Evolutionary conservation across 768 basidiomycete species (phyloP), one percentile per base, ranked within the genome.

Genomic region (Termitomyces sp.): DNA sequence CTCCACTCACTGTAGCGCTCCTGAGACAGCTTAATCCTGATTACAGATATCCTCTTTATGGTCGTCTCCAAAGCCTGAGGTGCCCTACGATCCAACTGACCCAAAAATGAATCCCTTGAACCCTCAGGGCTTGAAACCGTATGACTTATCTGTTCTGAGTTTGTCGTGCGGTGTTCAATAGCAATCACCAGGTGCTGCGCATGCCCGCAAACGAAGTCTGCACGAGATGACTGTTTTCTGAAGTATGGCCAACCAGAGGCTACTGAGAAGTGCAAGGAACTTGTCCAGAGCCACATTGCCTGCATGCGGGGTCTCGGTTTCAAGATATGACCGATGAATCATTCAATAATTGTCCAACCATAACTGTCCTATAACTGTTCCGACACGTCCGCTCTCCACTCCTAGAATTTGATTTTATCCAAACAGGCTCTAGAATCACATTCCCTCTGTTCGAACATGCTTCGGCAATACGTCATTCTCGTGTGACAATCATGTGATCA

Each of bases 101-200:
- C 88, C 89, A 9, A 86, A 84, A 66, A 73, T 81, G 76, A 97
- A 97, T 68, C 94, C 92, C 9, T 72, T 95, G 55, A 98, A 98
- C 69, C 96, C 96, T 0, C 66, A 94, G 65, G 94, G 94, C n/a
- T 73, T 97, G 52, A 99, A 98, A 70, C 90, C 96, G 96, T 97
- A 69, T 57, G 92, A 76, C 14, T 16, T 9, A 21, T 43, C 21
- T 50, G 34, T 34, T 47, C 27, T 19, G 9, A 47, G 30, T 28
- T 25, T 25, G 54, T 51, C 8, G 23, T 14, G 8, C 53, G 16
- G 12, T 35, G 11, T 10, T 55, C 53, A 40, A 12, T 50, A 37
- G 35, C 9, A 39, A 5, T 21, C 9, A n/a, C 35, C 59, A 98
- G 96, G 64, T 98, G 96, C 64, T 98, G 96, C 67, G 96, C 95